Base-by-base conservation (phyloP, 306 rosid species). In the Astragalus membranaceus region DNA sequence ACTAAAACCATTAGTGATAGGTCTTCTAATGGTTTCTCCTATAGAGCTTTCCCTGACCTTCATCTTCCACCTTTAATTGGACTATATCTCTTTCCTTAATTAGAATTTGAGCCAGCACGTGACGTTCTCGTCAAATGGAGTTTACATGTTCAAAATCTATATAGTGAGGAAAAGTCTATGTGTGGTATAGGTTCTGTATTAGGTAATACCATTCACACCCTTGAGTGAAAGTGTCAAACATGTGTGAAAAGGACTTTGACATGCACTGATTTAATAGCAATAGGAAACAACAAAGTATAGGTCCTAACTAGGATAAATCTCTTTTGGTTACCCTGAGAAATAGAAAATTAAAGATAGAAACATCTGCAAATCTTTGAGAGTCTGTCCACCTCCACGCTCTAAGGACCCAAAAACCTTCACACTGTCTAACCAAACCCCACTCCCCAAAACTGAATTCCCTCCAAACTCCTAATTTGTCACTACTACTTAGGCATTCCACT, bases 321-420 rank as follows among this genome's bases (percentile, higher is more conserved):
- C 23, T 20, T 23, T 26, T n/a, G 58, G 32, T 32, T 47, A 66
- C 42, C 14, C 35, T 6, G 33, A 49, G 14, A 46, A 47, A 13
- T 52, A 67, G 15, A 66, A 48, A 66, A 48, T 49, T 50, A 35
- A 33, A 49, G 72, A 66, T 13, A 30, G 44, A 50, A 67, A 66
- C 17, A 49, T 15, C 72, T 49, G 12, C 33, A 17, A 29, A 29
- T 64, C 70, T 62, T 62, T 9, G 33, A 67, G 48, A 44, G 49
- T 50, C 49, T 39, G 49, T 12, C 67, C 9, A 20, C 50, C 15
- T 50, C 17, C 50, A 7, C 32, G 2, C 35, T 35, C 43, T 50
- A 10, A 67, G 61, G 47, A 4, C 49, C 36, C 14, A 14, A 30
- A 48, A 49, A 50, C 59, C 42, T 67, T 35, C 35, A 35, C 8